Evolutionary conservation across 2,329 filamentous ascomycete genomes (phyloP), one percentile per base, ranked within the genome.

Genomic region (Xylaria digitata): DNA sequence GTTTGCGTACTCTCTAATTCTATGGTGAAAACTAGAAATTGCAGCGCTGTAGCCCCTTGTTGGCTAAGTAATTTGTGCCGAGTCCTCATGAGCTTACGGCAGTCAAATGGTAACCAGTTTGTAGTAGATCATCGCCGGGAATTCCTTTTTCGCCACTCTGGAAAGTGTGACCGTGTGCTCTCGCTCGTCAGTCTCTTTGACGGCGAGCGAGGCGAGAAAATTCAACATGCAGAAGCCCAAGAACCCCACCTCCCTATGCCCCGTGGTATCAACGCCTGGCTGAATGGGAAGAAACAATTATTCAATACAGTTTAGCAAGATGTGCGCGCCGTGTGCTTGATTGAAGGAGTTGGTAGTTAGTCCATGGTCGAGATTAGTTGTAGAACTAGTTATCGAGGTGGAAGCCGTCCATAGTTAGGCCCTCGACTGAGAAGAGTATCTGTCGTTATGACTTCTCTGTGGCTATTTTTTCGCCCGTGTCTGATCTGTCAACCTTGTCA

Each of bases 401-500:
- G 43, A 23, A 26, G 19, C 50, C 53, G 8, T 40, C 46, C 57
- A 15, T 26, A 37, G 42, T 30, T 21, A 11, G 40, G 34, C 49
- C 17, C 26, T 42, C n/a, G 42, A 32, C 50, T 9, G 32, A 48
- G 49, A 40, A 54, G 48, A 53, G 45, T 6, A 19, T 45, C 19
- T 6, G 32, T 48, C 19, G 32, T 50, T 60, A 63, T 60, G 52
- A 37, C 19, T 63, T 72, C 53, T 72, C 68, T 55, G 67, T 68
- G 37, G 66, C 59, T 8, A 64, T 60, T 60, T 75, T 77, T 49
- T 73, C 70, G 9, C 74, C 74, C 15, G 61, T 62, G 40, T 81
- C 80, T 15, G 84, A 85, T 55, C 79, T 76, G 71, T 89, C 86
- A 70, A 89, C 76, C 66, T 78, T 79, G 63, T 83, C 74, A 68